Percentiles rank a stretch among this genome's conserved stretches.
phyloP scores from a whole-genome alignment of 208 protist species.

The Acanthamoeba sp. region DNA sequence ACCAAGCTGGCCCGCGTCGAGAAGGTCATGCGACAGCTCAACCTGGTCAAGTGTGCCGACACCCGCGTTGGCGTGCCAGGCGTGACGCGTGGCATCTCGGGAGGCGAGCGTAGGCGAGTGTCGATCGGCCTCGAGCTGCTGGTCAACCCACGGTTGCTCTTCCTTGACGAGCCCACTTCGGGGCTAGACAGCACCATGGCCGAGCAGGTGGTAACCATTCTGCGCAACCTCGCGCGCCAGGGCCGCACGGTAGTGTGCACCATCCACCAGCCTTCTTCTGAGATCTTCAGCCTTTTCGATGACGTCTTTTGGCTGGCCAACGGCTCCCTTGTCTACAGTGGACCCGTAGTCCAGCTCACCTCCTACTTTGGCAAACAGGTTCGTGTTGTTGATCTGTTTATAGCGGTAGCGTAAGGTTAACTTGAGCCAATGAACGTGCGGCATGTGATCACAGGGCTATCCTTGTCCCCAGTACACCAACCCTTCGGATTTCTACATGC shows the following conservation, averaged over 20 bases:
- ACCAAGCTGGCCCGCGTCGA: slow-evolving; percentile 17
- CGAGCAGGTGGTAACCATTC: slow-evolving; percentile 90
- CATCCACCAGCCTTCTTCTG: slow-evolving; percentile 95
- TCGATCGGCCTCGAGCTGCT: slow-evolving; percentile 85
- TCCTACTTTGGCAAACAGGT: slow-evolving; percentile 40
- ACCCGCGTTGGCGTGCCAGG: background rate
- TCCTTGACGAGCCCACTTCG: slow-evolving; percentile 82
- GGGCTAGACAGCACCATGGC: slow-evolving; percentile 93
- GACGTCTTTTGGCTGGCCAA: slow-evolving; percentile 93
- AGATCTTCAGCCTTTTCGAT: slow-evolving; percentile 94
- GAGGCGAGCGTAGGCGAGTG: slow-evolving; percentile 81
- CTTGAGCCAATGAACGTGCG: too few species aligned
- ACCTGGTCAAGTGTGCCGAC: background rate
- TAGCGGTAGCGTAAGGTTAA: too few species aligned
- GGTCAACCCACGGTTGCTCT: slow-evolving; percentile 78
- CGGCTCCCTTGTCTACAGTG: slow-evolving; percentile 92
- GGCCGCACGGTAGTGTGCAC: slow-evolving; percentile 93
- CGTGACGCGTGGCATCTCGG: slow-evolving; percentile 4
- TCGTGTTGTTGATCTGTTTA: background rate
- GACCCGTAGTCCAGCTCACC: slow-evolving; percentile 76
- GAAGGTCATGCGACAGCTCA: slow-evolving; percentile 37
- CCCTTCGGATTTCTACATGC: slow-evolving; percentile 56
- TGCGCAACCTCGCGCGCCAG: slow-evolving; percentile 89
- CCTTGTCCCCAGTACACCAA: slow-evolving; percentile 69
- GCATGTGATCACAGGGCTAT: slow-evolving; percentile 6